Percentiles rank a stretch among this genome's conserved stretches.
Conservation (phyloP, 2,329 filamentous ascomycete genomes). For the Diplodia sapinea region DNA sequence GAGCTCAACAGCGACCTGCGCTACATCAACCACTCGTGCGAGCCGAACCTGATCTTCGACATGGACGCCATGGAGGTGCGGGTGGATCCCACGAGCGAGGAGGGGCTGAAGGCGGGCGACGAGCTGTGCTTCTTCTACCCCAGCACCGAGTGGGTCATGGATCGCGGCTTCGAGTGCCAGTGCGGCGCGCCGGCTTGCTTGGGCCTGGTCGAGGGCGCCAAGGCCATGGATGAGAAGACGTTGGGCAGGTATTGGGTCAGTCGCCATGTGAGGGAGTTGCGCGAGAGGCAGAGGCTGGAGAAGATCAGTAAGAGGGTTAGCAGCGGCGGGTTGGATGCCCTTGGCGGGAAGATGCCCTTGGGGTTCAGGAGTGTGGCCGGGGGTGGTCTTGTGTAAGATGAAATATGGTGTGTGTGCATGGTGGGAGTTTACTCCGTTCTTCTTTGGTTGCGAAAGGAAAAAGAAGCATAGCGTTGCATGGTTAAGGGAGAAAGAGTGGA, state of each 20-base stretch:
- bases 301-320: conserved; percentile 12
- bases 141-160: conserved; percentile 76
- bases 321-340: neutral
- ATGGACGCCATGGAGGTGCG: conserved; percentile 59
- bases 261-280: conserved; percentile 39
- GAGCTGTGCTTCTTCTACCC: conserved; percentile 71
- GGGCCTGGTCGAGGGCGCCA: conserved; percentile 68
- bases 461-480: conserved; percentile 1
- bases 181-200: conserved; percentile 65
- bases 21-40: conserved; percentile 64
- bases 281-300: conserved; percentile 29
- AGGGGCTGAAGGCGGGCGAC: conserved; percentile 46
- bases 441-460: neutral
- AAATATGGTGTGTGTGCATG: neutral
- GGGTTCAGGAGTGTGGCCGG: conserved; percentile 26
- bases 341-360: conserved; percentile 13
- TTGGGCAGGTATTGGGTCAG: conserved; percentile 60
- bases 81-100: conserved; percentile 51
- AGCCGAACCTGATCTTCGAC: conserved; percentile 60
- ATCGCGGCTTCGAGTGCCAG: conserved; percentile 71
- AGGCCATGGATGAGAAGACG: conserved; percentile 61
- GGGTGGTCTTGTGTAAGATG: conserved; percentile 4
- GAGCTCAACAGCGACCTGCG: conserved; percentile 63
- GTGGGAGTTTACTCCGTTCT: neutral
- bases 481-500: neutral